These are phyloP conservation scores for Paraurostyla sp. DNA, from an alignment of 73 alveolate species.

Conservation along the genomic window DNA sequence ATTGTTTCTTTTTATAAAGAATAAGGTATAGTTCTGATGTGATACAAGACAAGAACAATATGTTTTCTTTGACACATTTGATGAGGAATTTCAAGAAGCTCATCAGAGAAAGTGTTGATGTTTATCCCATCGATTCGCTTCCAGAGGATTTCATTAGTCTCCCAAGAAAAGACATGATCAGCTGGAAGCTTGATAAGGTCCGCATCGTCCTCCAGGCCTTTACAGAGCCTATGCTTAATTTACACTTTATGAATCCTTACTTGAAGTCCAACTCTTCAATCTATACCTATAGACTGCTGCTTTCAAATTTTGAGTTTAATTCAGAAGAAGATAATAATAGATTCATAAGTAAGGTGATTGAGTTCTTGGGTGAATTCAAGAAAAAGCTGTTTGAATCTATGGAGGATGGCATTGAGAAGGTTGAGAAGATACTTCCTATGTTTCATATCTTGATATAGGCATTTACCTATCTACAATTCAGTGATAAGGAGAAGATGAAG, in stretches of 20 bases:
- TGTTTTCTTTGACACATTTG: neutral
- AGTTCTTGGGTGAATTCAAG: slow-evolving; percentile 30
- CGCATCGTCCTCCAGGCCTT: neutral
- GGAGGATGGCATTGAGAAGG: neutral
- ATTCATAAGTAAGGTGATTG: slow-evolving; percentile 19
- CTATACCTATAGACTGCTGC: neutral
- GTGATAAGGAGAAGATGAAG: neutral
- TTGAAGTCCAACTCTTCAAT: slow-evolving; percentile 12
- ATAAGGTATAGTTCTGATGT: neutral
- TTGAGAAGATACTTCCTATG: slow-evolving; percentile 25
- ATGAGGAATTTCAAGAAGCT: slow-evolving; percentile 18
- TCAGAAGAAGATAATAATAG: slow-evolving; percentile 28
- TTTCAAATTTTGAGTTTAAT: neutral
- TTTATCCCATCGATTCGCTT: neutral
- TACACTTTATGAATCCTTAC: slow-evolving; percentile 69
- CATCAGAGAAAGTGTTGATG: slow-evolving; percentile 23
- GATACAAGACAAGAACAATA: neutral
- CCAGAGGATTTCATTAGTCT: slow-evolving; percentile 37
- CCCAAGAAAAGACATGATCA: slow-evolving; percentile 31
- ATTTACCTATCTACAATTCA: slow-evolving; percentile 2
- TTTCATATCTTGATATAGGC: slow-evolving; percentile 43
- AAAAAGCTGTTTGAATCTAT: neutral
- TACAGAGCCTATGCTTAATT: slow-evolving; percentile 62
- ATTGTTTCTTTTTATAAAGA: too few species aligned
- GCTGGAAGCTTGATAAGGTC: slow-evolving; percentile 23